These are phyloP conservation scores for Microdochium trichocladiopsis DNA, from an alignment of 2,329 filamentous ascomycete species.

Conservation along the genomic window DNA sequence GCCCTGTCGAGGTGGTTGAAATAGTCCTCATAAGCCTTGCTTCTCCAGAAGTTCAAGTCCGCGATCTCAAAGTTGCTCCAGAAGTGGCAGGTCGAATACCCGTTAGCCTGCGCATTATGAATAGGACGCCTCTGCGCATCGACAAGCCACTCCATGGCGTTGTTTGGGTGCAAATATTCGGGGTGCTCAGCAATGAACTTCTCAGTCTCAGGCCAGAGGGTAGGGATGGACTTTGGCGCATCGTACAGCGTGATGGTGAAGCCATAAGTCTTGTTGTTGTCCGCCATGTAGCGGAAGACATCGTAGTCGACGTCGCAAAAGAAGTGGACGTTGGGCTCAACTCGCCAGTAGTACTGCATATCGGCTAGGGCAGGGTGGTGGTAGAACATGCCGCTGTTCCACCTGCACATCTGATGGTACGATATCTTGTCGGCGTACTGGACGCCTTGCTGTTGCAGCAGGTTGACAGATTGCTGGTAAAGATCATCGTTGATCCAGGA, in stretches of 20 bases:
- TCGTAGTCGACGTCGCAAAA: conserved; percentile 99
- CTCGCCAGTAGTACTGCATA: conserved; percentile 93
- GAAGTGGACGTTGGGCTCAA: conserved; percentile 97
- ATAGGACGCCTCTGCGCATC: conserved; percentile 71
- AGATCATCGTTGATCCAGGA: conserved; percentile 88
- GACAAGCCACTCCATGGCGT: conserved; percentile 80
- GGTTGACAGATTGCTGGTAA: conserved; percentile 75
- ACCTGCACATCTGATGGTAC: conserved; percentile 98
- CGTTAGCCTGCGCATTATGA: conserved; percentile 74
- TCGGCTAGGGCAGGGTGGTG: conserved; percentile 82
- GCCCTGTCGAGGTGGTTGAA: conserved; percentile 92
- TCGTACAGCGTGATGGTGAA: conserved; percentile 99
- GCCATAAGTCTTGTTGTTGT: conserved; percentile 97
- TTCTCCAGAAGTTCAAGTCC: conserved; percentile 88
- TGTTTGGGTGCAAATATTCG: conserved; percentile 73
- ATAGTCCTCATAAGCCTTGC: conserved; percentile 86
- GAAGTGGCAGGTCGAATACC: conserved; percentile 97
- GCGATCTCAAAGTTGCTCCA: conserved; percentile 99
- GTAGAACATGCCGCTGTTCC: conserved; percentile 98
- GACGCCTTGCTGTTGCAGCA: conserved; percentile 76
- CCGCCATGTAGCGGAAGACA: conserved; percentile 95
- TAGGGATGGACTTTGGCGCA: conserved; percentile 75
- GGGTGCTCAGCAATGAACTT: conserved; percentile 85
- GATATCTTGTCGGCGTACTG: conserved; percentile 86
- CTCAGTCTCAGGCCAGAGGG: conserved; percentile 89